Percentiles rank a stretch among this genome's conserved stretches.
These are phyloP conservation scores for Thelonectria discophora DNA, from an alignment of 2,329 filamentous ascomycete species.

Conservation along the genomic window DNA sequence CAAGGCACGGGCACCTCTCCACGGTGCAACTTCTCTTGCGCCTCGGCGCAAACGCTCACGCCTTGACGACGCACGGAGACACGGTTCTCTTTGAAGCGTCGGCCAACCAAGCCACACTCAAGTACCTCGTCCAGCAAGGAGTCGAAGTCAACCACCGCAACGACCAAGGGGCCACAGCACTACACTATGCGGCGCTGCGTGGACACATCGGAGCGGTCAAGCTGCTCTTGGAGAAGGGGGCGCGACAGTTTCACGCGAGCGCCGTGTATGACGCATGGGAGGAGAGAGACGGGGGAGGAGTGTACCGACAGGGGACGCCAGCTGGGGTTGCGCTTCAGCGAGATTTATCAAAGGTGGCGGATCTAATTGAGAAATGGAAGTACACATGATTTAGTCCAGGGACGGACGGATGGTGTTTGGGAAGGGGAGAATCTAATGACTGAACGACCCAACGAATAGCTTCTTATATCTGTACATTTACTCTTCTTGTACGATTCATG, in stretches of 20 bases:
- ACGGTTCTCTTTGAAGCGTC: slow-evolving; percentile 42
- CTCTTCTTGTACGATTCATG: slow-evolving; percentile 1
- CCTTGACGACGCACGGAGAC: slow-evolving; percentile 41
- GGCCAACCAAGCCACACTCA: slow-evolving; percentile 39
- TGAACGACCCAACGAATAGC: slow-evolving; percentile 8
- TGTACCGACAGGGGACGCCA: slow-evolving; percentile 42
- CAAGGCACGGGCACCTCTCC: slow-evolving; percentile 40
- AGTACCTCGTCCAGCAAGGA: slow-evolving; percentile 38
- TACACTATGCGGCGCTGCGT: slow-evolving; percentile 41
- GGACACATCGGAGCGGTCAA: slow-evolving; percentile 37
- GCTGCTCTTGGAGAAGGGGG: slow-evolving; percentile 39
- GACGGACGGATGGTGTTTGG: slow-evolving; percentile 17
- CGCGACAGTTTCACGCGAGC: slow-evolving; percentile 40
- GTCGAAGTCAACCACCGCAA: slow-evolving; percentile 42
- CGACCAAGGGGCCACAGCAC: slow-evolving; percentile 40
- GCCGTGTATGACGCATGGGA: slow-evolving; percentile 43
- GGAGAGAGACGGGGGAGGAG: slow-evolving; percentile 37
- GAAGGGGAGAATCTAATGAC: slow-evolving; percentile 2
- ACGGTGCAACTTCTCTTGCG: slow-evolving; percentile 40
- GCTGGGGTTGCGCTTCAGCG: slow-evolving; percentile 42
- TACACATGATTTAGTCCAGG: slow-evolving; percentile 32
- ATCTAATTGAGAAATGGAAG: slow-evolving; percentile 42
- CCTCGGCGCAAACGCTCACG: slow-evolving; percentile 36
- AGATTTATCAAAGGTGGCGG: slow-evolving; percentile 40
- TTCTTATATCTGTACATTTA: background rate